Evolutionary conservation across 768 basidiomycete species (phyloP), one percentile per base, ranked within the genome.

Genomic region (Mycena rebaudengoi): DNA sequence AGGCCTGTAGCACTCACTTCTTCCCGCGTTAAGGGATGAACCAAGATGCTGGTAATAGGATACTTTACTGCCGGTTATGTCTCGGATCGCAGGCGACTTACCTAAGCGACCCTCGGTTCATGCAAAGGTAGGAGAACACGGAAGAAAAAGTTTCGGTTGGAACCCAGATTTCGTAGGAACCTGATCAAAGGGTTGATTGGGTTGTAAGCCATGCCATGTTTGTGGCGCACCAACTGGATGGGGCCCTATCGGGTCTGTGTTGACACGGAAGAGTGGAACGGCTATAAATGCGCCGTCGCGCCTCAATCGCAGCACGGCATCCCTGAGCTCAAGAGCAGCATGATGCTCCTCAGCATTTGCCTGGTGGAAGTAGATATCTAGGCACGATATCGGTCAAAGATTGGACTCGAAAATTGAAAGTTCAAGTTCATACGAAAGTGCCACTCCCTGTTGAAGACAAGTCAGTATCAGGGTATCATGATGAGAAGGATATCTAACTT

Each of bases 321-420:
- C 90, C 0, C 91, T 83, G 37, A 94, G 80, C 41, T 87, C 82
- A 3, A 92, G 80, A 1, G 91, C 91, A 23, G 85, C 88, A 35
- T 85, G 80, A 52, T 88, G 87, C 62, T 91, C 86, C 4, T 81
- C 79, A 0, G 81, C 76, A 68, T 91, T 92, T 23, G 81, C 78
- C 75, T 91, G 91, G 65, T 87, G 86, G 73, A 92, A 94, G 76
- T 94, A 92, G 46, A 94, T 92, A 70, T 94, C 91, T 92, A 41
- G 23, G 30, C 16, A 6, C 68, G 29, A 52, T 7, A 52, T 16
- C n/a, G 20, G 53, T 45, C 23, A 41, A 40, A 59, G 18, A 62
- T 16, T 2, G 29, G n/a, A n/a, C n/a, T n/a, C n/a, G n/a, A n/a
- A 66, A 41, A 21, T n/a, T n/a, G 25, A 40, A 52, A 11, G 28